Evolutionary conservation across 1,139 yeast genomes (phyloP).

Genomic region (Blastobotrys apis): DNA sequence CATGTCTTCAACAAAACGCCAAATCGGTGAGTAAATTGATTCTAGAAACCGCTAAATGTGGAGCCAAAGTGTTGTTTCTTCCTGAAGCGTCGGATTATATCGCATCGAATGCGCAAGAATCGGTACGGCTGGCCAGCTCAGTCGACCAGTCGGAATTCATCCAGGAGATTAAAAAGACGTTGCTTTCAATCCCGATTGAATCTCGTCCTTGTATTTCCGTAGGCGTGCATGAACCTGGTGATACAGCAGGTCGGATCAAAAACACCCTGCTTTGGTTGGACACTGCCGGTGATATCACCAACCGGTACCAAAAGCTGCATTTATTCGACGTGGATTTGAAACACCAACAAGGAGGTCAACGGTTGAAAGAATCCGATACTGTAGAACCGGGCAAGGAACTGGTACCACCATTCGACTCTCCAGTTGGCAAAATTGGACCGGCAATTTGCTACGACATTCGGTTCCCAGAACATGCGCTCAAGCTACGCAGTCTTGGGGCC

Average conservation of each 20-base stretch:
- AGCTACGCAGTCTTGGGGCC: conserved; percentile 68
- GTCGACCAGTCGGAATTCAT: conserved; percentile 49
- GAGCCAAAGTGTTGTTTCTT: conserved; percentile 66
- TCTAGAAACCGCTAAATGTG: conserved; percentile 52
- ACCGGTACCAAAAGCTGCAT: conserved; percentile 80
- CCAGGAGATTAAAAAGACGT: conserved; percentile 45
- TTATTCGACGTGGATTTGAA: conserved; percentile 80
- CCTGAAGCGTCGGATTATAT: conserved; percentile 95
- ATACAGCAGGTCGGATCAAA: conserved; percentile 44
- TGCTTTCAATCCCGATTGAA: conserved; percentile 38
- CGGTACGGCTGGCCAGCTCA: conserved; percentile 52
- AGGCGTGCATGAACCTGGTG: conserved; percentile 80
- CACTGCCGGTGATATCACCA: conserved; percentile 56
- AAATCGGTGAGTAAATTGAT: conserved; percentile 54
- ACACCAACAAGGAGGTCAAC: conserved; percentile 40
- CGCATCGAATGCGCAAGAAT: conserved; percentile 63
- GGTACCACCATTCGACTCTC: conserved; percentile 53
- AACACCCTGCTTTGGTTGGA: conserved; percentile 73
- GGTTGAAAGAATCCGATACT: conserved; percentile 67
- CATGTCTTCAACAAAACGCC: conserved; percentile 58
- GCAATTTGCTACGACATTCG: conserved; percentile 86
- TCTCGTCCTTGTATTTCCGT: conserved; percentile 47
- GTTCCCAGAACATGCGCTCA: conserved; percentile 75
- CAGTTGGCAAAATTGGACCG: conserved; percentile 62
- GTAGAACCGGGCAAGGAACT: conserved; percentile 72